Percentiles rank a stretch among this genome's conserved stretches.
Evolutionary conservation across 2,329 filamentous ascomycete genomes (phyloP).

Genomic region (Aspergillus japonicus): DNA sequence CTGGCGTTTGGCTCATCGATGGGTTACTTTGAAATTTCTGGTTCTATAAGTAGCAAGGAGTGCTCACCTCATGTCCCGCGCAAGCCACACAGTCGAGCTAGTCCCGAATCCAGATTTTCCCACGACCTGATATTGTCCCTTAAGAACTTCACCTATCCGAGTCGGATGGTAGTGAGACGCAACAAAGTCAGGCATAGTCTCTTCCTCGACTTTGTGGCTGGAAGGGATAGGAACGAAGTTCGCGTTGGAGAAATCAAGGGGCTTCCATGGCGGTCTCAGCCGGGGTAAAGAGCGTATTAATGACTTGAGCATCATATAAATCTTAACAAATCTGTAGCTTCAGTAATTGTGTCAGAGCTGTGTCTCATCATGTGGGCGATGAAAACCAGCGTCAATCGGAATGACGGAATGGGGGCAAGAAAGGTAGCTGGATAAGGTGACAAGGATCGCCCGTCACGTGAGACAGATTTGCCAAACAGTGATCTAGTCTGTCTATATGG

Average conservation of each 20-base stretch:
- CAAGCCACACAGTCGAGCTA: conserved; percentile 39
- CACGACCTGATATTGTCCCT: conserved; percentile 34
- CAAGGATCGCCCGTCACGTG: no score
- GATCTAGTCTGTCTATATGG: no score
- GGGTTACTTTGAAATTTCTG: neutral
- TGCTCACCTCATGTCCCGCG: conserved; percentile 33
- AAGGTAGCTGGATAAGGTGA: no score
- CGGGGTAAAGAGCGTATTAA: conserved; percentile 25
- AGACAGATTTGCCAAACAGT: no score
- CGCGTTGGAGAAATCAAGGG: conserved; percentile 33
- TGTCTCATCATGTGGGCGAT: no score
- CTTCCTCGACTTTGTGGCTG: conserved; percentile 32
- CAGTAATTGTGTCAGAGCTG: no score
- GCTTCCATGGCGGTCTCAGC: conserved; percentile 29
- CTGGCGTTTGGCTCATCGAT: no score
- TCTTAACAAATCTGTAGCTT: no score
- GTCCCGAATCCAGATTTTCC: conserved; percentile 39
- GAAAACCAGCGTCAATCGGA: no score
- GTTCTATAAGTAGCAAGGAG: neutral
- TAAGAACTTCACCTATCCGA: conserved; percentile 31
- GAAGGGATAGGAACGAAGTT: conserved; percentile 26
- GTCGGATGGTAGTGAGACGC: conserved; percentile 31
- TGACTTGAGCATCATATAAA: conserved; percentile 3
- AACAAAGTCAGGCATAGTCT: conserved; percentile 28
- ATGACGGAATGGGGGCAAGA: no score